Percentiles rank a stretch among this genome's conserved stretches.
These are phyloP conservation scores for Aspergillus candidus DNA, from an alignment of 2,329 filamentous ascomycete genomes.

Conservation along the genomic window DNA sequence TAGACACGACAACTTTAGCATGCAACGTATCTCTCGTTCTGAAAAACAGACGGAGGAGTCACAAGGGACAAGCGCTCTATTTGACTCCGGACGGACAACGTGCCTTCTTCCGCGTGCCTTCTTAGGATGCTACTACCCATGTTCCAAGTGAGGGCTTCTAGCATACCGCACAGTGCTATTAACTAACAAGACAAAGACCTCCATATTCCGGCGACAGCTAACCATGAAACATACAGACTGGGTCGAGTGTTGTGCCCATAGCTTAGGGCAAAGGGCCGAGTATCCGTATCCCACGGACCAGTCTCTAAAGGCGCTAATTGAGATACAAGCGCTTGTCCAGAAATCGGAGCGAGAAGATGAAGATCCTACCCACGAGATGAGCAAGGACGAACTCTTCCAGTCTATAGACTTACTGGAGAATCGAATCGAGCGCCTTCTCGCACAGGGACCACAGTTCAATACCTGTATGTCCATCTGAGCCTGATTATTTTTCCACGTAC, in stretches of 20 bases:
- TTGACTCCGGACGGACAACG: constrained; percentile 1
- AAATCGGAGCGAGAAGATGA: not conserved
- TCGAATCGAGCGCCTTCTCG: not conserved
- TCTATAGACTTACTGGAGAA: not conserved
- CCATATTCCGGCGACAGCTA: constrained; percentile 5
- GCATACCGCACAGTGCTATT: not conserved
- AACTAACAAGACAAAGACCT: constrained; percentile 3
- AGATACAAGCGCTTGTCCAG: constrained; percentile 3
- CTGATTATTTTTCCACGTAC: too few species aligned
- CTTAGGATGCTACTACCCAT: constrained; percentile 5
- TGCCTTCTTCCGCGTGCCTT: constrained; percentile 2
- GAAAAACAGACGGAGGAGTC: not conserved
- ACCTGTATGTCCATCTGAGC: not conserved
- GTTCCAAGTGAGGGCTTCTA: constrained; percentile 5
- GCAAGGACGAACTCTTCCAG: not conserved
- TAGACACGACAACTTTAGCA: constrained; percentile 3
- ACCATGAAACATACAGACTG: constrained; percentile 5
- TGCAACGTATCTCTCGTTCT: not conserved
- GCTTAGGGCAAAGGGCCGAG: constrained; percentile 2
- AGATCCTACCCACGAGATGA: too few species aligned
- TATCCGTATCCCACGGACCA: constrained; percentile 4
- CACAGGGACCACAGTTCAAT: not conserved
- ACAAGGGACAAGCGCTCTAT: constrained; percentile 4
- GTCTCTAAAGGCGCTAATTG: constrained; percentile 1
- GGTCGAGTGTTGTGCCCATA: constrained; percentile 3